phyloP scores from a whole-genome alignment of 164 flowering plant species.

The Aristolochia californica region DNA sequence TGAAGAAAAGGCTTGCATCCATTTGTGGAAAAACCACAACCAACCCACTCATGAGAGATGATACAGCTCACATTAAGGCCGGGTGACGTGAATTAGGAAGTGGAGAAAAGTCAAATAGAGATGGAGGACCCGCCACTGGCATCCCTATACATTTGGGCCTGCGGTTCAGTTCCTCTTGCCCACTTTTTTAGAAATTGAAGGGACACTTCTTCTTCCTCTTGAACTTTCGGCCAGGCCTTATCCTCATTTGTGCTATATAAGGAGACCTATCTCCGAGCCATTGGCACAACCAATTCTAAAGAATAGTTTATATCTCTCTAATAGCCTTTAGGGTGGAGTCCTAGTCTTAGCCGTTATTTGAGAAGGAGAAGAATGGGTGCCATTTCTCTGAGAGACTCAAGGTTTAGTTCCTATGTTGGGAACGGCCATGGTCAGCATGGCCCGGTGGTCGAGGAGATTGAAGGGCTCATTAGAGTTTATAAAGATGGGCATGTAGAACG shows the following conservation, averaged over 20 bases:
- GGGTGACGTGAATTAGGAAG: not conserved
- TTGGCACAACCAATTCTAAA: too few species aligned
- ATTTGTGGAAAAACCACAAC: not conserved
- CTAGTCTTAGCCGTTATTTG: not conserved
- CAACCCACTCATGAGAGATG: constrained; percentile 8
- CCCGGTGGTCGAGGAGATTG: constrained; percentile 29
- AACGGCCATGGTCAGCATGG: constrained; percentile 18
- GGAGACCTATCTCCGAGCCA: not conserved
- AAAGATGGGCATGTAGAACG: constrained; percentile 53
- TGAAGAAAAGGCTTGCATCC: too few species aligned
- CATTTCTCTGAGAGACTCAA: constrained; percentile 21
- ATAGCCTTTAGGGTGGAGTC: too few species aligned
- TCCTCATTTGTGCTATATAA: constrained; percentile 5
- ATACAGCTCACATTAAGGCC: constrained; percentile 3
- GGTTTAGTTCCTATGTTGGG: constrained; percentile 10
- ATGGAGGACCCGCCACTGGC: not conserved
- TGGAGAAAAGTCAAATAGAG: not conserved
- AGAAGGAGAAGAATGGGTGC: constrained; percentile 31
- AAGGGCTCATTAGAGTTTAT: constrained; percentile 40
- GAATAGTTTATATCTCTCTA: not conserved
- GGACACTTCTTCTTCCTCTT: constrained; percentile 3
- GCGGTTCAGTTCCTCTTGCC: constrained; percentile 13
- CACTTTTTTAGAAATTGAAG: constrained; percentile 19
- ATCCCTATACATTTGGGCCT: constrained; percentile 8
- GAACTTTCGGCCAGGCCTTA: constrained; percentile 2